phyloP scores from a whole-genome alignment of 2,329 filamentous ascomycete genomes.

The Apiospora pterosperma region DNA sequence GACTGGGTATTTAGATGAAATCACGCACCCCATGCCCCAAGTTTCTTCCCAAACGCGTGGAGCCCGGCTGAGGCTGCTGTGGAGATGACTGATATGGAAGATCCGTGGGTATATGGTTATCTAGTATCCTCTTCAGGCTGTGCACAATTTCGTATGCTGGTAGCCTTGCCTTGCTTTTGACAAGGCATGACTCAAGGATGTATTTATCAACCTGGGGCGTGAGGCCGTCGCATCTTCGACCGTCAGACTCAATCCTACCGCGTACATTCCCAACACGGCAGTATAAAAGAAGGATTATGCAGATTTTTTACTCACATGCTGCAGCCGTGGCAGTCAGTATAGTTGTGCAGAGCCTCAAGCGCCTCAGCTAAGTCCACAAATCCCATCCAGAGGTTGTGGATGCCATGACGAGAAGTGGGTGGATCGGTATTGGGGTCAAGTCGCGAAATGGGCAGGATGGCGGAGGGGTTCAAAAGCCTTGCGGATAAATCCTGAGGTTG shows the following conservation, averaged over 20 bases:
- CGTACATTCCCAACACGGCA: background rate
- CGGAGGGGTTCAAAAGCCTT: background rate
- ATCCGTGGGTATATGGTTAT: too few relatives aligned
- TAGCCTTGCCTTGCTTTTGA: accelerated
- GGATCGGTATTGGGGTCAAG: background rate
- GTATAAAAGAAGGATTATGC: background rate
- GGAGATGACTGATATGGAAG: too few relatives aligned
- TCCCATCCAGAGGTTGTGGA: background rate
- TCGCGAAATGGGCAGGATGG: background rate
- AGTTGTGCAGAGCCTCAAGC: background rate
- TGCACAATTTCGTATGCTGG: accelerated
- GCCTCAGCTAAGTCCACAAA: background rate
- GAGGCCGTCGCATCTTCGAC: background rate
- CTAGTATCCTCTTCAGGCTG: background rate
- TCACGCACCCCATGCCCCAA: too few relatives aligned
- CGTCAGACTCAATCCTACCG: background rate
- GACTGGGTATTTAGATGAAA: too few relatives aligned
- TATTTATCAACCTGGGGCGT: background rate
- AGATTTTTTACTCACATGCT: background rate
- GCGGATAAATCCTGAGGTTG: background rate
- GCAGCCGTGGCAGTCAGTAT: background rate
- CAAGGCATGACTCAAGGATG: background rate
- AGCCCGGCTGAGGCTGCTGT: too few relatives aligned
- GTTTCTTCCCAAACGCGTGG: too few relatives aligned
- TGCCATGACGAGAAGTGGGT: background rate